These are phyloP conservation scores for Saccharomycopsis schoenii DNA, from an alignment of 805 yeast species.

Conservation along the genomic window DNA sequence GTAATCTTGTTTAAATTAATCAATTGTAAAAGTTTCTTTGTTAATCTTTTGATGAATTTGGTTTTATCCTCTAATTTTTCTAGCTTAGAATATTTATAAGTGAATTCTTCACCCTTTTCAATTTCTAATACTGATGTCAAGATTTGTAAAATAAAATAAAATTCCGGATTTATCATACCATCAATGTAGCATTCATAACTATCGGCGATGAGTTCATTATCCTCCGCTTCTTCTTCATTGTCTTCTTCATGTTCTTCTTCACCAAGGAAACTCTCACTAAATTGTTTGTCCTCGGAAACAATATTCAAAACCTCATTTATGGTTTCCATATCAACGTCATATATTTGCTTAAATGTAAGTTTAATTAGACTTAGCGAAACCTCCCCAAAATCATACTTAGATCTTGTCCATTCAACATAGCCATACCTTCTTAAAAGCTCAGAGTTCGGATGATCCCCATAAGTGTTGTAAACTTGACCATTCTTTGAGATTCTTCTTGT, in stretches of 20 bases:
- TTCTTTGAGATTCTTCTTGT: slow-evolving; percentile 48
- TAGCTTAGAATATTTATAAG: slow-evolving; percentile 20
- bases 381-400: slow-evolving; percentile 76
- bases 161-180: slow-evolving; percentile 53
- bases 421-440: slow-evolving; percentile 88
- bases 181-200: slow-evolving; percentile 53
- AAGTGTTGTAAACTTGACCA: slow-evolving; percentile 77
- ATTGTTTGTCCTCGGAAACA: slow-evolving; percentile 27
- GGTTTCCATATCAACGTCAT: slow-evolving; percentile 21
- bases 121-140: slow-evolving; percentile 31
- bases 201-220: slow-evolving; percentile 29
- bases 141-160: slow-evolving; percentile 43
- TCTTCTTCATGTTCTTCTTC: slow-evolving; percentile 3
- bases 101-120: slow-evolving; percentile 22
- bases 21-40: slow-evolving; percentile 53
- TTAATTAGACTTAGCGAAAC: slow-evolving; percentile 38
- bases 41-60: slow-evolving; percentile 36
- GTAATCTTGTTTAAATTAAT: slow-evolving; percentile 45
- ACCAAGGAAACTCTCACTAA: slow-evolving; percentile 26
- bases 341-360: slow-evolving; percentile 26
- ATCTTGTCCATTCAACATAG: slow-evolving; percentile 67
- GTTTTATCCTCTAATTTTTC: slow-evolving; percentile 19
- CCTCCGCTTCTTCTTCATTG: slow-evolving; percentile 20
- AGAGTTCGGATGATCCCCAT: slow-evolving; percentile 87
- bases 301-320: slow-evolving; percentile 30